A percentile compares a stretch with the other conserved stretches of the same genome.
phyloP scores from a whole-genome alignment of 306 rosid species.

The Astragalus membranaceus region DNA sequence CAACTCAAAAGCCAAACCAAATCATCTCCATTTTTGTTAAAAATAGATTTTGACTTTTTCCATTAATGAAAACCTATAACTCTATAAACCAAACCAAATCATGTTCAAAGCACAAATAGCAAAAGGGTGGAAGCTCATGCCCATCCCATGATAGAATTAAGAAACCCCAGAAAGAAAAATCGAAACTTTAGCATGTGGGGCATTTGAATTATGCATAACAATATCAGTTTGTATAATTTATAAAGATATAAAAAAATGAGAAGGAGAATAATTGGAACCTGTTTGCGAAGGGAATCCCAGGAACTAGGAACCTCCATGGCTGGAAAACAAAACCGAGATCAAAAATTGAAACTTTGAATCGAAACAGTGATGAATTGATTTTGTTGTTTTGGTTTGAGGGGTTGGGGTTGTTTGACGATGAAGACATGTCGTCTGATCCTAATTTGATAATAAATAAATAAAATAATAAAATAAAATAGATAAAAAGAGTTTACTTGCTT shows the following conservation, averaged over 20 bases:
- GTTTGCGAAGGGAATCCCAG: conserved; percentile 96
- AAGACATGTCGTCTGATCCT: conserved; percentile 49
- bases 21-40: background rate
- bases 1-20: background rate
- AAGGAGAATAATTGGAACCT: conserved; percentile 36
- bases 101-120: no score
- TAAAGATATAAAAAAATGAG: background rate
- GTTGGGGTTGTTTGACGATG: conserved; percentile 42
- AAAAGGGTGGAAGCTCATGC: no score
- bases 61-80: background rate
- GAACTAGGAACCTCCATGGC: conserved; percentile 76
- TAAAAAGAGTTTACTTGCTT: no score
- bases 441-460: no score
- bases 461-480: no score
- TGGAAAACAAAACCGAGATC: conserved; percentile 4
- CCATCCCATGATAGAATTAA: conserved; percentile 8
- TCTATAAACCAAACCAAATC: background rate
- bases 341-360: background rate
- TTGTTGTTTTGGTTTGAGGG: background rate
- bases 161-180: background rate
- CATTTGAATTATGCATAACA: conserved; percentile 1
- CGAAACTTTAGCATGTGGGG: background rate
- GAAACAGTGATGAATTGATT: background rate
- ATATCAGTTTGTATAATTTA: background rate
- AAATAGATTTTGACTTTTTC: background rate